Percentiles rank a stretch among this genome's conserved stretches.
Conservation (phyloP, 345 rosid species). For the Salix exigua region DNA sequence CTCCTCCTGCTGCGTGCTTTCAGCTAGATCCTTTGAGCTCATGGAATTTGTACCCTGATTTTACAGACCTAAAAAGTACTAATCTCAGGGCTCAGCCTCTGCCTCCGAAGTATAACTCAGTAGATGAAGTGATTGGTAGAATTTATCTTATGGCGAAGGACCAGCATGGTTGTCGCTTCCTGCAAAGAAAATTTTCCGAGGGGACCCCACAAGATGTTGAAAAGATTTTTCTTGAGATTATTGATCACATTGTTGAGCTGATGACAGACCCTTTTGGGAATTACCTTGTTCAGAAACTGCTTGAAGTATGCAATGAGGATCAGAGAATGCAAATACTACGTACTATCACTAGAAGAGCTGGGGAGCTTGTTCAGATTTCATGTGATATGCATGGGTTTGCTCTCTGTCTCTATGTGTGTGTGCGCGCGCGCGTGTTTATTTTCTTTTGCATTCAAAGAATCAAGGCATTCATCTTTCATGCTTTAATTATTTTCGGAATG, state of each 20-base stretch:
- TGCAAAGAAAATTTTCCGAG: conserved; percentile 65
- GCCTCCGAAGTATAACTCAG: conserved; percentile 42
- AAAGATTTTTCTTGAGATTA: conserved; percentile 60
- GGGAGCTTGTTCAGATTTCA: conserved; percentile 60
- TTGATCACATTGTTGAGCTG: conserved; percentile 58
- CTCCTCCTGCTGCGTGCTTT: conserved; percentile 32
- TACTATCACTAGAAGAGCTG: conserved; percentile 50
- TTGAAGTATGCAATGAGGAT: conserved; percentile 68
- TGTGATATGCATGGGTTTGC: conserved; percentile 81
- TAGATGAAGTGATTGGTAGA: conserved; percentile 53
- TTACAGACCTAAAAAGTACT: conserved; percentile 27
- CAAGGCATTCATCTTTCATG: not conserved
- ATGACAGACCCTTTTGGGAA: conserved; percentile 81
- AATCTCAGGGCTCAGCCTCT: conserved; percentile 43
- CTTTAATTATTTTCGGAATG: conserved; percentile 4
- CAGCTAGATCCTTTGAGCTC: conserved; percentile 33
- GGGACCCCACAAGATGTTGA: conserved; percentile 52
- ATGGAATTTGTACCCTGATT: conserved; percentile 31
- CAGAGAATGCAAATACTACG: conserved; percentile 59
- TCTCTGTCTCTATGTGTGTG: conserved; percentile 7
- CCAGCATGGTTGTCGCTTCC: conserved; percentile 71
- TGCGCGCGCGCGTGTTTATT: not conserved
- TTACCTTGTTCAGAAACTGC: conserved; percentile 65
- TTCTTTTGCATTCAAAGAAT: not conserved
- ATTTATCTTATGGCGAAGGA: conserved; percentile 67